A percentile compares a stretch with the other conserved stretches of the same genome.
These are phyloP conservation scores for Apiospora saccharicola DNA, from an alignment of 2,329 filamentous ascomycete genomes.

Conservation along the genomic window DNA sequence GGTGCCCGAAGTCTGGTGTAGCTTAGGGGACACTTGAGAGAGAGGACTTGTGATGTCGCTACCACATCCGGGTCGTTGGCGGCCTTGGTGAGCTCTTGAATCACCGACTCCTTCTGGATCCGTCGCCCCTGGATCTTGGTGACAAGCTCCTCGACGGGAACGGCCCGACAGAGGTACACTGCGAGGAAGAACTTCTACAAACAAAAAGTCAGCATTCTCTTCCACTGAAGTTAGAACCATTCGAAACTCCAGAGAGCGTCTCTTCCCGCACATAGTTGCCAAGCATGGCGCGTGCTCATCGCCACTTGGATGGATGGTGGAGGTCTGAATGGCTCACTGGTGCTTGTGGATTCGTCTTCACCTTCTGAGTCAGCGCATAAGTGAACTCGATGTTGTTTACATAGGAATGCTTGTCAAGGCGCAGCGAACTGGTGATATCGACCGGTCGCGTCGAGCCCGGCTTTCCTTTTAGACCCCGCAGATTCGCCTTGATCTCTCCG, in stretches of 20 bases:
- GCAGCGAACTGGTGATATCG: slow-evolving; percentile 83
- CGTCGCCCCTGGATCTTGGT: slow-evolving; percentile 69
- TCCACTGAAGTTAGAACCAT: not conserved
- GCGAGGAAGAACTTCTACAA: slow-evolving; percentile 75
- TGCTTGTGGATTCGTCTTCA: slow-evolving; percentile 47
- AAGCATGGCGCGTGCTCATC: not conserved
- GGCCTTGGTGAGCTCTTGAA: slow-evolving; percentile 83
- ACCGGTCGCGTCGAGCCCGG: slow-evolving; percentile 92
- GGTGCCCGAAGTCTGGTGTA: slow-evolving; percentile 83
- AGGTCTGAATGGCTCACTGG: slow-evolving; percentile 39
- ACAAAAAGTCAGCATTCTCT: slow-evolving; percentile 19
- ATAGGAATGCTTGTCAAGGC: slow-evolving; percentile 72
- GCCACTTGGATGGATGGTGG: slow-evolving; percentile 29
- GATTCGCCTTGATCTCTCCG: slow-evolving; percentile 88
- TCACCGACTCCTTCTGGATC: slow-evolving; percentile 81
- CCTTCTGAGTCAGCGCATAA: slow-evolving; percentile 91
- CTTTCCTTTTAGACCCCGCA: slow-evolving; percentile 94
- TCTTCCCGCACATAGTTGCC: not conserved
- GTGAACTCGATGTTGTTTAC: slow-evolving; percentile 83
- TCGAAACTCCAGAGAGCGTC: slow-evolving; percentile 5
- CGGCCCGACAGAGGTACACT: slow-evolving; percentile 77
- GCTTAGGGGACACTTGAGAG: slow-evolving; percentile 90
- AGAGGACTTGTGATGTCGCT: slow-evolving; percentile 86
- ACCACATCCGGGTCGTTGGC: slow-evolving; percentile 89
- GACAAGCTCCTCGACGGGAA: slow-evolving; percentile 76